Percentiles rank a stretch among this genome's conserved stretches.
phyloP scores from a whole-genome alignment of 1,284 basidiomycete genomes.

The Porodaedalea pini region DNA sequence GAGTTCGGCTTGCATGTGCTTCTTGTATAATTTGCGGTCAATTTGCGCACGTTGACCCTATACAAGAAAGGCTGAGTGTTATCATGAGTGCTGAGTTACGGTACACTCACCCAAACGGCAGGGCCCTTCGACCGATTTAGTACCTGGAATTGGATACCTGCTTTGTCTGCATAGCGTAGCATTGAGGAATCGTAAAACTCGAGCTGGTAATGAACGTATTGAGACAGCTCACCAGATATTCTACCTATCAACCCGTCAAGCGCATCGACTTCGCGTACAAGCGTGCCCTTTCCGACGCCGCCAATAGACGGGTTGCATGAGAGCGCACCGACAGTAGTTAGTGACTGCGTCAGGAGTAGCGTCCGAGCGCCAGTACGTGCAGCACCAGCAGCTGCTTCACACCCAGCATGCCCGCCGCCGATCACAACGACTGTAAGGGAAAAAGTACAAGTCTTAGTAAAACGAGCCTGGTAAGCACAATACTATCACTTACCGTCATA shows the following conservation, averaged over 20 bases:
- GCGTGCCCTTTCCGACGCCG: slow-evolving; percentile 85
- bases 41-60: slow-evolving; percentile 89
- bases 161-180: slow-evolving; percentile 53
- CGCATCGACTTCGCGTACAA: slow-evolving; percentile 86
- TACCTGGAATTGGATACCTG: slow-evolving; percentile 85
- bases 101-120: slow-evolving; percentile 72
- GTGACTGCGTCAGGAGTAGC: slow-evolving; percentile 74
- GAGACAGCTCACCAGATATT: slow-evolving; percentile 55
- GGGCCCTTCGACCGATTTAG: slow-evolving; percentile 84
- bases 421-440: slow-evolving; percentile 70
- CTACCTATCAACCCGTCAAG: slow-evolving; percentile 78
- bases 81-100: background rate
- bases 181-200: background rate
- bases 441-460: too few relatives aligned
- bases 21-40: slow-evolving; percentile 80
- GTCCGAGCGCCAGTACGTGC: slow-evolving; percentile 81
- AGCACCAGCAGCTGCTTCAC: slow-evolving; percentile 84
- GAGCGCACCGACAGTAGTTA: slow-evolving; percentile 81
- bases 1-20: slow-evolving; percentile 71
- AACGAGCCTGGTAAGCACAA: too few relatives aligned
- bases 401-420: slow-evolving; percentile 90
- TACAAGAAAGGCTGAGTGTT: background rate
- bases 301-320: slow-evolving; percentile 91
- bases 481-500: too few relatives aligned
- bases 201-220: background rate